Evolutionary conservation across 192 early-diverging fungal species (phyloP), one percentile per base, ranked within the genome.

Genomic region (Backusella australiensis): DNA sequence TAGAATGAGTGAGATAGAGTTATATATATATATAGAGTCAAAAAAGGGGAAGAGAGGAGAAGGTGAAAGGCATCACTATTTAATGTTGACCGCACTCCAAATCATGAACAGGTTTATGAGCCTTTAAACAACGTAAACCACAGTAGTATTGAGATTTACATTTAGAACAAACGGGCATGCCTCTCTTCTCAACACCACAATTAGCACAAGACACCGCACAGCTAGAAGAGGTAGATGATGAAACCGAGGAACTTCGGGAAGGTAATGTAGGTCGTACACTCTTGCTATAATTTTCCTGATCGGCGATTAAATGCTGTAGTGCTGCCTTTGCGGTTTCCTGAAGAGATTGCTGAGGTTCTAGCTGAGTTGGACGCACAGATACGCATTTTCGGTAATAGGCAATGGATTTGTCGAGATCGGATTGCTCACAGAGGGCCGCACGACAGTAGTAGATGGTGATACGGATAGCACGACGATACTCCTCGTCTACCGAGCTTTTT

Each of bases 401-500:
- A 12, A 52, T 75, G 1, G 80, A 76, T 46, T 74, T 77, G 14
- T 53, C 49, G 8, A 42, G 23, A 49, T 81, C 59, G 1, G 38
- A 23, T 8, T 76, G 39, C 34, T 77, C 71, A 68, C 69, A 81
- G 5, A 81, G 7, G 8, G 46, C 32, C 3, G 71, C 80, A 49
- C 80, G 80, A 26, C 75, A 81, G 44, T 77, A 49, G 23, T 81
- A 81, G 21, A 81, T 81, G 14, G 75, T 68, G 36, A 81, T 77
- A 56, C 80, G 76, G 12, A 77, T 68, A 5, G 80, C 80, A 34
- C 59, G 59, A 2, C 70, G 63, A 29, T 74, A 77, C 1, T 67
- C 72, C 3, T 42, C 67, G 38, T 71, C 35, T 6, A 49, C 70
- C 34, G 38, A 56, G 1, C 21, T 34, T 14, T 39, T 36, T n/a